Evolutionary conservation across 805 yeast species (phyloP), one percentile per base, ranked within the genome.

Genomic region (Yarrowia sp.): DNA sequence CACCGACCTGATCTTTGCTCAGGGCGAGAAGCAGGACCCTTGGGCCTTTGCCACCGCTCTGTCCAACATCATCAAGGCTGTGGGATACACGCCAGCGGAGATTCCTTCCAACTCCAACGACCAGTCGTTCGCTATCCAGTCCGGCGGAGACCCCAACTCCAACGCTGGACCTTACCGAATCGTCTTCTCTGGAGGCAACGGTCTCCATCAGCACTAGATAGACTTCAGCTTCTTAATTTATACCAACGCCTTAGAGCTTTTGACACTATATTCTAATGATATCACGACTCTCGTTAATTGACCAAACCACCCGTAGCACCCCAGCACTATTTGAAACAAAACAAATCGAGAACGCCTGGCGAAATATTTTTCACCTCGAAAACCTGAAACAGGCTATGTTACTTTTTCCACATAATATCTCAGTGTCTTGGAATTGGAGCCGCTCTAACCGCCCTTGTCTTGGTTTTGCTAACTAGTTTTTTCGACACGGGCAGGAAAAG

Each of bases 211-310:
- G 18, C 55, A 31, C 27, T 47, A 47, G 36, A 31, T 47, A 47
- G 36, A 31, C 14, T 47, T 47, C 51, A 47, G 55, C 22, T 47
- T 47, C 55, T 21, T 32, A 47, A 27, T 46, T 46, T 46, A 46
- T 19, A 18, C n/a, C 10, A 9, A 27, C 12, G 29, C 29, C 29
- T 27, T 32, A 32, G 36, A 32, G 36, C 36, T 32, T 7, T n/a
- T n/a, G n/a, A 6, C 18, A 14, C 16, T 14, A n/a, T 14, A 14
- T 32, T 32, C 36, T 35, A 35, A 35, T 35, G 38, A 35, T 35
- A 35, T 16, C 38, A 35, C 18, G 38, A 35, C 38, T 16, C 18
- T 35, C 38, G 38, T 35, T 35, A 32, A 32, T 14, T 2, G 32
- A n/a, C n/a, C n/a, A n/a, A n/a, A n/a, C n/a, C n/a, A n/a, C n/a